Evolutionary conservation across 2,329 filamentous ascomycete genomes (phyloP).

Genomic region (Sporothrix inflata): DNA sequence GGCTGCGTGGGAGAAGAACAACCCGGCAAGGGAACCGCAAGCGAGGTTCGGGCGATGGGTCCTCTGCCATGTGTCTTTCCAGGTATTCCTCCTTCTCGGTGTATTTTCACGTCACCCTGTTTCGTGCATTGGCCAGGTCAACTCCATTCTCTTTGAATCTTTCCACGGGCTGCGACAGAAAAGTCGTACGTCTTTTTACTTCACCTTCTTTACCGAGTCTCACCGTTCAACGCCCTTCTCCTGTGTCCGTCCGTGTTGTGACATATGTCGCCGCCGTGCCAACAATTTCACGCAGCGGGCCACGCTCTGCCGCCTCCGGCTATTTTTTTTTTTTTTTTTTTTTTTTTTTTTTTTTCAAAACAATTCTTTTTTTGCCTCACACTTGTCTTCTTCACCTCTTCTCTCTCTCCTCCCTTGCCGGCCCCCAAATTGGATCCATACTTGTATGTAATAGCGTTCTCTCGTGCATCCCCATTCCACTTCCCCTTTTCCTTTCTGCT

Average conservation of each 20-base stretch:
- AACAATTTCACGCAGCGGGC: background rate
- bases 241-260: no score
- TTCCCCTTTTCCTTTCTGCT: slow-evolving; percentile 19
- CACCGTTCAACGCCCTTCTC: background rate
- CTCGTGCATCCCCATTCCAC: background rate
- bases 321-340: background rate
- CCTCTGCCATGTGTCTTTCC: slow-evolving; percentile 10
- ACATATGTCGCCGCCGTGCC: background rate
- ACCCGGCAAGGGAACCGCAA: slow-evolving; percentile 13
- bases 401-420: background rate
- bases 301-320: background rate
- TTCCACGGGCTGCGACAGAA: background rate
- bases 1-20: background rate
- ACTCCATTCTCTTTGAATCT: background rate
- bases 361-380: background rate
- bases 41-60: slow-evolving; percentile 7
- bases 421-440: slow-evolving; percentile 18
- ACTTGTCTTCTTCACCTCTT: no score
- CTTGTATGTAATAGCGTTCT: slow-evolving; percentile 24
- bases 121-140: slow-evolving; percentile 4
- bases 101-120: background rate
- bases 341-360: background rate
- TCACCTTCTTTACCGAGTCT: background rate
- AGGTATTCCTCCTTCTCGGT: background rate
- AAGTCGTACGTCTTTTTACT: slow-evolving; percentile 6